phyloP scores from a whole-genome alignment of 139 green algal genomes.

The Axilococcus clingmanii region DNA sequence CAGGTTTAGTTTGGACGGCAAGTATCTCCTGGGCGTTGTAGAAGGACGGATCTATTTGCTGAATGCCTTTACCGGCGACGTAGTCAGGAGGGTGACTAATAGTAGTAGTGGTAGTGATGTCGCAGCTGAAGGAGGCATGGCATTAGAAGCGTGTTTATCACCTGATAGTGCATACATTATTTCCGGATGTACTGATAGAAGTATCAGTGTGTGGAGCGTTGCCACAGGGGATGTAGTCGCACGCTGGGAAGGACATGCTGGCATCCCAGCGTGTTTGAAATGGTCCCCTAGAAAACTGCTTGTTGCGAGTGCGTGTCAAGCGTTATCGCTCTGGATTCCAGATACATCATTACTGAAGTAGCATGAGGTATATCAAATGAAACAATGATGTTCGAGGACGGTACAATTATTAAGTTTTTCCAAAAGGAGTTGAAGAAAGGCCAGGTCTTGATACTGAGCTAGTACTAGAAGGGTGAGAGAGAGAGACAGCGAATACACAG shows the following conservation, averaged over 20 bases:
- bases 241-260: slow-evolving; percentile 49
- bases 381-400: background rate
- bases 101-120: no score
- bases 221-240: slow-evolving; percentile 44
- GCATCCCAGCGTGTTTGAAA: slow-evolving; percentile 50
- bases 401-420: slow-evolving; percentile 1
- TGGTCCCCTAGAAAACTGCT: slow-evolving; percentile 66
- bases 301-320: slow-evolving; percentile 59
- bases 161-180: slow-evolving; percentile 71
- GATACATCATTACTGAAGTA: slow-evolving; percentile 11
- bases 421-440: background rate
- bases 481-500: background rate
- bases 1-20: slow-evolving; percentile 72
- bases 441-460: background rate
- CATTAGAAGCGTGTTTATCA: slow-evolving; percentile 65
- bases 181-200: slow-evolving; percentile 56
- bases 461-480: background rate
- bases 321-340: slow-evolving; percentile 73
- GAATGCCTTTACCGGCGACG: slow-evolving; percentile 62
- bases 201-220: slow-evolving; percentile 56
- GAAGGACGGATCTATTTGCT: slow-evolving; percentile 66
- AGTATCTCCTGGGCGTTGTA: slow-evolving; percentile 54
- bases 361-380: slow-evolving; percentile 10
- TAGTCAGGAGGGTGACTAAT: slow-evolving; percentile 29
- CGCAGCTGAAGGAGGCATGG: slow-evolving; percentile 28